These are phyloP conservation scores for Leucosporidium scottii DNA, from an alignment of 768 basidiomycete species.

Conservation along the genomic window DNA sequence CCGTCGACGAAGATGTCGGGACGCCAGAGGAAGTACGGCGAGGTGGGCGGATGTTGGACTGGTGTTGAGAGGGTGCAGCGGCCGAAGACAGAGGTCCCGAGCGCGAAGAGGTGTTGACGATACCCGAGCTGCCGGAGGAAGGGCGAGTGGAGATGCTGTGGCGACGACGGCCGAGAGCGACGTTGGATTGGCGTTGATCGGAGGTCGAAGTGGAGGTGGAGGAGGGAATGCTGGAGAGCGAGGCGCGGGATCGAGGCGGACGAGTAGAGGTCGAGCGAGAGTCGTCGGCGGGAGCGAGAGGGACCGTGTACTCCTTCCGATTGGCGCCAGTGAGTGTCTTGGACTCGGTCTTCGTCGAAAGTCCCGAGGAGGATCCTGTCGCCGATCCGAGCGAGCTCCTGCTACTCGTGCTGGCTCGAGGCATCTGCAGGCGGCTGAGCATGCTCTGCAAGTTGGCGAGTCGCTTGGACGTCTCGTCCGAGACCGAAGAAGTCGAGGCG, in stretches of 20 bases:
- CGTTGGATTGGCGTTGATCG: no score
- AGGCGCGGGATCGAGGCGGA: background rate
- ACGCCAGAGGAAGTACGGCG: background rate
- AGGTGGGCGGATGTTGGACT: background rate
- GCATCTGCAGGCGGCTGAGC: slow-evolving; percentile 27
- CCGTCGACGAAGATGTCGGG: background rate
- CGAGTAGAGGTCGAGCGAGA: background rate
- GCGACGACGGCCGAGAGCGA: background rate
- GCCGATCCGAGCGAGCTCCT: no score
- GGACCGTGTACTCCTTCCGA: background rate
- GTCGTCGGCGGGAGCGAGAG: background rate
- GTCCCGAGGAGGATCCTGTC: no score
- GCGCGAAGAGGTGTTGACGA: slow-evolving; percentile 7
- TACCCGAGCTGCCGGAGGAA: background rate
- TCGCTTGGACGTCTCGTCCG: slow-evolving; percentile 25
- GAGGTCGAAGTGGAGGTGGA: no score
- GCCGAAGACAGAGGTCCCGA: no score
- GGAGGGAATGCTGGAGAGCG: background rate
- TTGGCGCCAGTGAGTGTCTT: no score
- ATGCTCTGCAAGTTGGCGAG: slow-evolving; percentile 31
- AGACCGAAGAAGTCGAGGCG: background rate
- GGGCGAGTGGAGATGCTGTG: background rate
- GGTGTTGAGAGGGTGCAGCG: no score
- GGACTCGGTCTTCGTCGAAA: no score
- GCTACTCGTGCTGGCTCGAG: background rate